Conservation (phyloP, 2,329 filamentous ascomycete species). For the Verticillium klebahnii region DNA sequence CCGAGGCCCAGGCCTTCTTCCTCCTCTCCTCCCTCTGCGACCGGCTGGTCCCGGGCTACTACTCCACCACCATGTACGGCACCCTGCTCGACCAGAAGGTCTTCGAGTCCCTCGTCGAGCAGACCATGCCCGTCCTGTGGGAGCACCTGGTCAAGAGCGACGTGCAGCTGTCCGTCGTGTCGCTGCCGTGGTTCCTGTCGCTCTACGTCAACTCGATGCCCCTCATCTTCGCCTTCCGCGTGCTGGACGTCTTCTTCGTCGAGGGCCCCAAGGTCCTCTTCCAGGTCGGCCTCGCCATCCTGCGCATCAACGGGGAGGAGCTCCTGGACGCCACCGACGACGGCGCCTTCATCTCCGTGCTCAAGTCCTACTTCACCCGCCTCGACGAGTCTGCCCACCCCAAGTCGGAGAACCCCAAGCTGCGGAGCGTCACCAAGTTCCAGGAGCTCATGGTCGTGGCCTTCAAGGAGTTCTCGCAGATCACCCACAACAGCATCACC, state of each 20-base stretch:
- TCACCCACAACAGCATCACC: conserved; percentile 88
- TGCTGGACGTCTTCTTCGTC: conserved; percentile 96
- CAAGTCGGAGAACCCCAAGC: conserved; percentile 89
- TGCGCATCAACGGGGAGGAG: conserved; percentile 95
- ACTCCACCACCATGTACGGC: conserved; percentile 98
- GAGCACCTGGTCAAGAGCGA: conserved; percentile 96
- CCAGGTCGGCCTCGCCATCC: conserved; percentile 92
- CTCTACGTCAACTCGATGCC: conserved; percentile 99
- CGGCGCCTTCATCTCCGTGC: conserved; percentile 90
- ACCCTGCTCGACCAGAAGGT: conserved; percentile 95
- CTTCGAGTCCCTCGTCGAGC: conserved; percentile 96
- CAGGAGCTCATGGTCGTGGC: conserved; percentile 99
- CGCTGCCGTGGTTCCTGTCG: conserved; percentile 94
- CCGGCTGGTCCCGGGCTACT: conserved; percentile 89
- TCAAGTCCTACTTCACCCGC: conserved; percentile 91
- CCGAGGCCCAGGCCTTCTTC: conserved; percentile 92
- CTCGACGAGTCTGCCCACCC: conserved; percentile 95
- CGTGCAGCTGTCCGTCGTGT: conserved; percentile 95
- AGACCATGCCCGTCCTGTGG: conserved; percentile 98
- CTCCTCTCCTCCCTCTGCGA: conserved; percentile 88
- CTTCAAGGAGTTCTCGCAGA: conserved; percentile 95
- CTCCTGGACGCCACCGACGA: conserved; percentile 90
- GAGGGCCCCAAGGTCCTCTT: conserved; percentile 97
- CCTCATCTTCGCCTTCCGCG: conserved; percentile 91
- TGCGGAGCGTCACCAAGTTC: conserved; percentile 89